These are phyloP conservation scores for Pueraria montana DNA, from an alignment of 306 rosid genomes.

Conservation along the genomic window DNA sequence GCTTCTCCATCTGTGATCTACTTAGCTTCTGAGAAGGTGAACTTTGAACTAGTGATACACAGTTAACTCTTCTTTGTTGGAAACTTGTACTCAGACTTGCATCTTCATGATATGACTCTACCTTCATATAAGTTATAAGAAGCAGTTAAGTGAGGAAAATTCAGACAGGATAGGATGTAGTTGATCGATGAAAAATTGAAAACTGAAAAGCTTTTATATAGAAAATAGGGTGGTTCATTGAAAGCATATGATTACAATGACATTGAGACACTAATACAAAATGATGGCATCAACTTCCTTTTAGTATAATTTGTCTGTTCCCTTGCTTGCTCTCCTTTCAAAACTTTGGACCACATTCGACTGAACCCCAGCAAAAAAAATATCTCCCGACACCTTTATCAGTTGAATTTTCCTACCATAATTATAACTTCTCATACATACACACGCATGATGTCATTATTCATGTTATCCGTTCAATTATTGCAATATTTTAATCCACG, in stretches of 20 bases:
- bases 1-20: conserved; percentile 75
- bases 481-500: conserved; percentile 41
- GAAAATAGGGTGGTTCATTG: conserved; percentile 32
- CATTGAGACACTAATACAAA: conserved; percentile 51
- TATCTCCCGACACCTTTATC: conserved; percentile 59
- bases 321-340: conserved; percentile 46
- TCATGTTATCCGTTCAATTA: conserved; percentile 45
- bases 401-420: conserved; percentile 51
- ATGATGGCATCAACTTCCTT: conserved; percentile 63
- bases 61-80: conserved; percentile 31
- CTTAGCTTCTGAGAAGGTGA: conserved; percentile 16
- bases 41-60: conserved; percentile 27
- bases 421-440: conserved; percentile 48
- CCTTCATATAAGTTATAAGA: conserved; percentile 46
- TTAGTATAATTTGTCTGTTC: conserved; percentile 65
- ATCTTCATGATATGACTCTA: conserved; percentile 38
- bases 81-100: conserved; percentile 44
- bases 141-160: conserved; percentile 56
- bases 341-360: conserved; percentile 73
- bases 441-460: conserved; percentile 51
- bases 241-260: conserved; percentile 43
- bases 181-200: conserved; percentile 29
- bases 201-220: conserved; percentile 36
- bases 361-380: conserved; percentile 54
- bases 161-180: conserved; percentile 38